Base-by-base conservation (phyloP, 2,329 filamentous ascomycete genomes). In the Metarhizium anisopliae region DNA sequence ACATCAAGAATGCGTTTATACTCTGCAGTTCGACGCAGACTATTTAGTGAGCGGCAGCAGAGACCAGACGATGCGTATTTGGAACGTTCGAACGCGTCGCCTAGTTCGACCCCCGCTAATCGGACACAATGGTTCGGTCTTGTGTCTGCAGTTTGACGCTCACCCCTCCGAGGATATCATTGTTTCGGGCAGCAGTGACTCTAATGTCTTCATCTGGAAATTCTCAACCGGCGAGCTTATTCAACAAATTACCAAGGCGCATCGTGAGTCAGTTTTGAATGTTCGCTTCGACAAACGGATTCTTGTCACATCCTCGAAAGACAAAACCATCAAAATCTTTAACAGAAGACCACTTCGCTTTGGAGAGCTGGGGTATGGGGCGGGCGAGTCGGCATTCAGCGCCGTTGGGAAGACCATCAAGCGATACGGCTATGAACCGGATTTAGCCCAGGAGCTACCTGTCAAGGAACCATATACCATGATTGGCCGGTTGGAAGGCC, bases 291-390 rank as follows among this genome's bases (percentile, higher is more conserved):
- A 97, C 67, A 86, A 90, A 61, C 83, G 90, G 8, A 95, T 95
- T 59, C 78, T 99, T 4, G 90, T 97, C 13, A 99, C 94, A 0
- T 97, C 94, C 66, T 97, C 93, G 51, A 99, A 99, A 69, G 94
- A 99, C 70, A 95, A 92, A 70, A 87, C 87, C 0, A 96, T 99
- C 77, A 96, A 96, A 70, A 85, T 99, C 18, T 99, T 95, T 82
- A 97, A 93, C 68, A 85, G 94, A 5, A 79, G 76, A 18, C 77
- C 84, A 18, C 74, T 96, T n/a, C 74, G 74, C 36, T 75, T 79
- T 47, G 82, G 82, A 25, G 82, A 86, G 38, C 59, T 78, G 2
- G 84, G 83, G 6, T 85, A 85, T 68, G 70, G 70, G 2, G 64
- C 63, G 1, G 56, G 63, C 2, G 67, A 74, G 20, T 54, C 61